Evolutionary conservation across 2,329 filamentous ascomycete genomes (phyloP).

Genomic region (Apiospora pterosperma): DNA sequence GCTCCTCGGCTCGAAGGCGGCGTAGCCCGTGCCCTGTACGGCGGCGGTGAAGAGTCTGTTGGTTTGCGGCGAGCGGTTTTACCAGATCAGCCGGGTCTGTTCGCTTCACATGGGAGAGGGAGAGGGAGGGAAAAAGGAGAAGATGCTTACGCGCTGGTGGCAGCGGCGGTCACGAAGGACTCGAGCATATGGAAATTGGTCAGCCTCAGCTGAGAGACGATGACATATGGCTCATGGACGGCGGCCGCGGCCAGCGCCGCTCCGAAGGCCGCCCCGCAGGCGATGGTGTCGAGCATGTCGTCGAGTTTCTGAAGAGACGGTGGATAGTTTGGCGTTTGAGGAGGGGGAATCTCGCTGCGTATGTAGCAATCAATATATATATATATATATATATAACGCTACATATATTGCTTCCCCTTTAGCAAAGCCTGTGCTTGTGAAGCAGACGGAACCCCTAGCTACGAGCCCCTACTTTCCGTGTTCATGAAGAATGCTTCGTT

Average conservation of each 20-base stretch:
- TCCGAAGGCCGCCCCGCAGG: conserved; percentile 58
- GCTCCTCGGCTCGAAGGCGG: conserved; percentile 43
- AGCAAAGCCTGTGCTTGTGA: not conserved
- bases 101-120: not conserved
- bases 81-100: too few species aligned
- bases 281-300: conserved; percentile 15
- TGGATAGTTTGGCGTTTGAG: not conserved
- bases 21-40: conserved; percentile 39
- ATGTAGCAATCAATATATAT: not conserved
- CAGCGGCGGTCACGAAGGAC: conserved; percentile 60
- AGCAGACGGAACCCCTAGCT: not conserved
- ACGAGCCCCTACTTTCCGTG: not conserved
- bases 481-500: not conserved
- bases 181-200: conserved; percentile 64
- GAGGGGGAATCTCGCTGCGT: not conserved
- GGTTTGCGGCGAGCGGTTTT: not conserved
- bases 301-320: not conserved
- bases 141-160: conserved; percentile 54
- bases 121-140: not conserved
- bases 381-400: not conserved
- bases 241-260: conserved; percentile 58
- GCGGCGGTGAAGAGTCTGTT: conserved; percentile 43
- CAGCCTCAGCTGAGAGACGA: conserved; percentile 58
- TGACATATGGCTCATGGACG: conserved; percentile 57
- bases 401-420: not conserved